These are phyloP conservation scores for Solanum boliviense DNA, from an alignment of 257 asterid genomes.

Conservation along the genomic window DNA sequence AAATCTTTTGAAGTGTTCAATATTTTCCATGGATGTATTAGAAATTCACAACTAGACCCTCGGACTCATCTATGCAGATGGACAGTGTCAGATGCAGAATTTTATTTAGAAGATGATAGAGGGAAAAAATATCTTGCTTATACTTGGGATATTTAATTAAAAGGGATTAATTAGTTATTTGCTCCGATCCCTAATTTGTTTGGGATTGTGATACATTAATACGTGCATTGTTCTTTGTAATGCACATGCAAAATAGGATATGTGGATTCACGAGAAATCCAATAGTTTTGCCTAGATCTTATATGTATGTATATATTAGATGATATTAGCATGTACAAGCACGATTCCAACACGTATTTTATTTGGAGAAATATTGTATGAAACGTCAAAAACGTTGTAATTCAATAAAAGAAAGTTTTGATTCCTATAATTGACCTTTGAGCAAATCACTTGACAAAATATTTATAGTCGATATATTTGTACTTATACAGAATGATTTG, in stretches of 20 bases:
- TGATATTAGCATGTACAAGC: neutral
- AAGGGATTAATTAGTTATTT: too few species aligned
- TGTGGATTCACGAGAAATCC: neutral
- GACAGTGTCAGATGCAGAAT: neutral
- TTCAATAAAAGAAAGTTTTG: neutral
- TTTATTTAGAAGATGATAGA: neutral
- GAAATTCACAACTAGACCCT: neutral
- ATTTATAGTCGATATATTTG: too few species aligned
- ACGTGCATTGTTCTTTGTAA: too few species aligned
- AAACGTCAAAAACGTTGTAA: neutral
- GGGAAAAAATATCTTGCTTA: neutral
- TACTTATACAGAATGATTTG: too few species aligned
- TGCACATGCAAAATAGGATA: too few species aligned
- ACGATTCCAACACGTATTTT: too few species aligned
- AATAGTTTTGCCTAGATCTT: too few species aligned
- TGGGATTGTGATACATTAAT: too few species aligned
- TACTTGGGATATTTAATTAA: neutral
- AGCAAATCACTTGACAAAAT: too few species aligned
- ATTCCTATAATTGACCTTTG: neutral
- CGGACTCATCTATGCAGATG: neutral
- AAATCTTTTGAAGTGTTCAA: neutral
- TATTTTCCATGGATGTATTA: neutral
- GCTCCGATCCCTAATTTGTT: neutral
- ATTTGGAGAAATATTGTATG: neutral
- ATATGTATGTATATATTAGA: neutral